Evolutionary conservation across 371 early-diverging fungal genomes (phyloP).

Genomic region (Actinomortierella ambigua): DNA sequence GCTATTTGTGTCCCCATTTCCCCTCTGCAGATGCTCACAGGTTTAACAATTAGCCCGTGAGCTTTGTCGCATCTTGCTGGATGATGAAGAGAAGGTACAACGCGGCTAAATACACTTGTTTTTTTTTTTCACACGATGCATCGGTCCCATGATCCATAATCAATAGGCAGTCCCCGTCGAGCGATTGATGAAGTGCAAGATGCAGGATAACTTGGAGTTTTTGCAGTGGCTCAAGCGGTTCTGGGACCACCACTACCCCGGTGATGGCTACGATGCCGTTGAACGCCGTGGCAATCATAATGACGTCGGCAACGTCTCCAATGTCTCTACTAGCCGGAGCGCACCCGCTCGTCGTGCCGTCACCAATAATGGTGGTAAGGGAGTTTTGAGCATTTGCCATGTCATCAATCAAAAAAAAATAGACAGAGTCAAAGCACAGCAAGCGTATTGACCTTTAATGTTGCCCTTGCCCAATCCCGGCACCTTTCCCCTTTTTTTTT

Average conservation of each 20-base stretch:
- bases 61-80: too few species aligned
- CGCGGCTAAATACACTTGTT: not conserved
- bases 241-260: constrained; percentile 86
- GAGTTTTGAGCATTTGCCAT: not conserved
- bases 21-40: too few species aligned
- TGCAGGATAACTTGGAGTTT: constrained; percentile 97
- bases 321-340: constrained; percentile 24
- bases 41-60: too few species aligned
- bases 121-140: not conserved
- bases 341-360: constrained; percentile 16
- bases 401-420: too few species aligned
- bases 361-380: constrained; percentile 25
- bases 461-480: too few species aligned
- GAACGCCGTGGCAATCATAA: constrained; percentile 69
- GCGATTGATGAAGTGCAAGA: constrained; percentile 86
- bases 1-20: not conserved
- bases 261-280: constrained; percentile 83
- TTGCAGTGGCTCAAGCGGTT: constrained; percentile 91
- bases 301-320: constrained; percentile 10
- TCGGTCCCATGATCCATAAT: not conserved
- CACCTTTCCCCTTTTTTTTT: too few species aligned
- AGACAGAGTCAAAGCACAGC: too few species aligned
- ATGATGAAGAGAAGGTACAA: too few species aligned
- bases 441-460: too few species aligned
- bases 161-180: constrained; percentile 81